Evolutionary conservation across 1,139 yeast genomes (phyloP).

Genomic region (Suhomyces atakaporum): DNA sequence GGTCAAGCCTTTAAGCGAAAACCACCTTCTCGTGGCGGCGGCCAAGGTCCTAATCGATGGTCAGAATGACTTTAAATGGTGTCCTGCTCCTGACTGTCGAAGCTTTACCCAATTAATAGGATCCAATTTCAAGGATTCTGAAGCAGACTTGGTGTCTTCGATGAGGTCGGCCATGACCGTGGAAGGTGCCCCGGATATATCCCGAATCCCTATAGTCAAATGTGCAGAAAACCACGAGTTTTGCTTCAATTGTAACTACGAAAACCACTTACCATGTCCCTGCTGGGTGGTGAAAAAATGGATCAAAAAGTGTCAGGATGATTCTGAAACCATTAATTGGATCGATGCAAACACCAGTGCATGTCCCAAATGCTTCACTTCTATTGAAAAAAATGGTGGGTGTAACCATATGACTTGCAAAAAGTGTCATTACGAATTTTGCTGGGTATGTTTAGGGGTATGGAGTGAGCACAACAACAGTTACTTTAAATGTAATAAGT

Average conservation of each 20-base stretch:
- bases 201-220: conserved; percentile 44
- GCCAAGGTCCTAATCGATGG: conserved; percentile 55
- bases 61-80: conserved; percentile 61
- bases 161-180: conserved; percentile 14
- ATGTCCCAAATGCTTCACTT: conserved; percentile 67
- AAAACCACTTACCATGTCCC: conserved; percentile 83
- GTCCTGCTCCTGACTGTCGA: conserved; percentile 87
- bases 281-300: conserved; percentile 71
- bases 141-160: conserved; percentile 16
- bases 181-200: conserved; percentile 15
- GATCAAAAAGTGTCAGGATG: conserved; percentile 82
- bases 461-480: conserved; percentile 76
- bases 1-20: conserved; percentile 12
- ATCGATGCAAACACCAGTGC: conserved; percentile 82
- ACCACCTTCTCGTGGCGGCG: conserved; percentile 23
- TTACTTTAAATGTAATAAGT: conserved; percentile 69
- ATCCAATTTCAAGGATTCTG: conserved; percentile 27
- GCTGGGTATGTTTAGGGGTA: conserved; percentile 86
- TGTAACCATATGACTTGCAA: conserved; percentile 95
- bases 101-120: conserved; percentile 42
- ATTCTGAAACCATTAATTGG: conserved; percentile 89
- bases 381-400: conserved; percentile 84
- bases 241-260: conserved; percentile 76
- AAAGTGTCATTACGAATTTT: conserved; percentile 76
- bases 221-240: conserved; percentile 72